Percentiles rank a stretch among this genome's conserved stretches.
Conservation (phyloP, 1,139 yeast genomes). For the Taphrina populina region DNA sequence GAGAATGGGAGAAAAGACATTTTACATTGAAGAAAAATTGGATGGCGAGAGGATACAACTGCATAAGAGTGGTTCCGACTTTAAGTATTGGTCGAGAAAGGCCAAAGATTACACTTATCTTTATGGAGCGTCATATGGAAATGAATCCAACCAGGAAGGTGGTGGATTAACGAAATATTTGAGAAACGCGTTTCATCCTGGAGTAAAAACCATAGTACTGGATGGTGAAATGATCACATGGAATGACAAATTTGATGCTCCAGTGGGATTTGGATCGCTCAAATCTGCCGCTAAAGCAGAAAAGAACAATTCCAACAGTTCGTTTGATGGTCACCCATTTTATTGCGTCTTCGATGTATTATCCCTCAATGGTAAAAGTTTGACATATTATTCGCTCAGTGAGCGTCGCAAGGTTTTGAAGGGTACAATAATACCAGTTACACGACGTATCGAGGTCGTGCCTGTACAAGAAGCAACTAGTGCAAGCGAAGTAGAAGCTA, state of each 20-base stretch:
- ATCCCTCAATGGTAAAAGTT: conserved; percentile 61
- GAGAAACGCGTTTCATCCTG: conserved; percentile 49
- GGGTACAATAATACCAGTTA: conserved; percentile 52
- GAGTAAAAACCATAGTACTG: conserved; percentile 55
- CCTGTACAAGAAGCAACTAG: conserved; percentile 38
- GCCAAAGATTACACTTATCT: conserved; percentile 70
- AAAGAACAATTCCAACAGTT: conserved; percentile 36
- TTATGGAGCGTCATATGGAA: conserved; percentile 63
- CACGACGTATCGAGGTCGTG: conserved; percentile 59
- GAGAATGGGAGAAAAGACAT: conserved; percentile 46
- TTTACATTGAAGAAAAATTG: conserved; percentile 82
- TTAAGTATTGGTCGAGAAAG: conserved; percentile 65
- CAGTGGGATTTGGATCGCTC: conserved; percentile 77
- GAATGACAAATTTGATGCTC: conserved; percentile 60
- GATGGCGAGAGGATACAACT: conserved; percentile 88
- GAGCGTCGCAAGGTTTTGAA: conserved; percentile 58
- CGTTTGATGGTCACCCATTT: conserved; percentile 49
- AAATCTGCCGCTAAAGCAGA: conserved; percentile 63
- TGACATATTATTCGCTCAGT: conserved; percentile 56
- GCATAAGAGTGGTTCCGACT: conserved; percentile 55
- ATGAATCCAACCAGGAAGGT: conserved; percentile 39
- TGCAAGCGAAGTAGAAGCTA: conserved; percentile 49
- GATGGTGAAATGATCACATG: conserved; percentile 96
- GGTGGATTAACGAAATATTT: conserved; percentile 66
- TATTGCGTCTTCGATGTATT: conserved; percentile 71